These are phyloP conservation scores for Fusarium sp. DNA, from an alignment of 2,329 filamentous ascomycete species.

Conservation along the genomic window DNA sequence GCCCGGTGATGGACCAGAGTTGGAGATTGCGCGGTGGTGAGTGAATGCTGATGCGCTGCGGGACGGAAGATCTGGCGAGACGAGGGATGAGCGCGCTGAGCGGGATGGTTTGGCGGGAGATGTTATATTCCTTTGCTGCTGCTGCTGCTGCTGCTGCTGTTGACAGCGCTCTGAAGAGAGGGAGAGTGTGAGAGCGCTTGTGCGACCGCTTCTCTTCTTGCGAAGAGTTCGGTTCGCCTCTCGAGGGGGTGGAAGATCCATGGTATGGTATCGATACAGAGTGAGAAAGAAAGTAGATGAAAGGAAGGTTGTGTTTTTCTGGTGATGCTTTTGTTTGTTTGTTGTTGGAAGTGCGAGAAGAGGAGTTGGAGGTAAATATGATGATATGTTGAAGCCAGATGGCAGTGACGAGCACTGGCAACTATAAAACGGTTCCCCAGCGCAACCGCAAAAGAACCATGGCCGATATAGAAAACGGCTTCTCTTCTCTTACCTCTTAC, in stretches of 20 bases:
- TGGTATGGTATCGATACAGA: too few species aligned
- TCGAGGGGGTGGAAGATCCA: conserved; percentile 27
- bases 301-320: too few species aligned
- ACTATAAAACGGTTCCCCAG: neutral
- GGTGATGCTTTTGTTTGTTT: neutral
- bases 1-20: conserved; percentile 5
- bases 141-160: neutral
- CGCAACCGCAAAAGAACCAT: neutral
- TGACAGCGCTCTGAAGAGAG: conserved; percentile 22
- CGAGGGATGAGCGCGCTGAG: conserved; percentile 8
- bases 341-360: neutral
- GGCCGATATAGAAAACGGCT: neutral
- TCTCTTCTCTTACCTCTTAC: neutral
- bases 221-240: conserved; percentile 14
- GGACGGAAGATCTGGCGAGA: conserved; percentile 16
- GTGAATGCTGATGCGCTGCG: conserved; percentile 11
- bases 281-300: too few species aligned
- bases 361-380: neutral
- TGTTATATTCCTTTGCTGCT: conserved; percentile 12
- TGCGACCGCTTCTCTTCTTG: conserved; percentile 28
- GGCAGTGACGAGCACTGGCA: conserved; percentile 20
- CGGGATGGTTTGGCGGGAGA: conserved; percentile 12
- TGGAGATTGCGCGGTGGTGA: conserved; percentile 17
- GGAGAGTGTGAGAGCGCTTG: conserved; percentile 23
- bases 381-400: neutral